Evolutionary conservation across 331 rosid genomes (phyloP).

Genomic region (Quercus phellos): DNA sequence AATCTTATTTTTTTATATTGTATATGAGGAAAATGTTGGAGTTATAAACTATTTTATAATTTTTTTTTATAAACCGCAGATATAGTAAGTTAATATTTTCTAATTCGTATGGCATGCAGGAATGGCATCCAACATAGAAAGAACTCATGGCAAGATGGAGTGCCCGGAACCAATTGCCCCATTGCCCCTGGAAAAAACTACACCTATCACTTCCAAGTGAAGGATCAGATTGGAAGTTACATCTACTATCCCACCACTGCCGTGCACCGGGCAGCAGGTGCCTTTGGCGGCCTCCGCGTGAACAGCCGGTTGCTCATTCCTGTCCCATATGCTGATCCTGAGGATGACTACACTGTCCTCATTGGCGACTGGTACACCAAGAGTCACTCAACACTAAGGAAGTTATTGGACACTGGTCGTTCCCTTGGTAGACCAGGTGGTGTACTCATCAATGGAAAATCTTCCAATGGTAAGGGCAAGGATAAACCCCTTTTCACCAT

Average conservation of each 20-base stretch:
- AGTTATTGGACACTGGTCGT: constrained; percentile 45
- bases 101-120: constrained; percentile 21
- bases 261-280: constrained; percentile 56
- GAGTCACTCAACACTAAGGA: constrained; percentile 36
- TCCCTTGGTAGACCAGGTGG: constrained; percentile 52
- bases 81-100: no score
- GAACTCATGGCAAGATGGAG: constrained; percentile 73
- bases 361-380: constrained; percentile 65
- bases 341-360: constrained; percentile 61
- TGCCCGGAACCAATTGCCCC: constrained; percentile 58
- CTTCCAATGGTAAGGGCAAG: constrained; percentile 41
- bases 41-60: no score
- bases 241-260: constrained; percentile 50
- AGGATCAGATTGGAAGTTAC: constrained; percentile 77
- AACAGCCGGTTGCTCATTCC: constrained; percentile 63
- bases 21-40: no score
- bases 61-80: fast-evolving
- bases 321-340: constrained; percentile 59
- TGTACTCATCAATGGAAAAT: constrained; percentile 57
- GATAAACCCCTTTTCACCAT: constrained; percentile 52
- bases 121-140: constrained; percentile 60
- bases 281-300: constrained; percentile 57
- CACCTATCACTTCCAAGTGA: constrained; percentile 64
- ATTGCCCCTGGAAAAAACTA: constrained; percentile 52
- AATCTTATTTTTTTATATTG: no score